A percentile compares a stretch with the other conserved stretches of the same genome.
These are phyloP conservation scores for Hirsutella thompsonii DNA, from an alignment of 2,329 filamentous ascomycete genomes.

Conservation along the genomic window DNA sequence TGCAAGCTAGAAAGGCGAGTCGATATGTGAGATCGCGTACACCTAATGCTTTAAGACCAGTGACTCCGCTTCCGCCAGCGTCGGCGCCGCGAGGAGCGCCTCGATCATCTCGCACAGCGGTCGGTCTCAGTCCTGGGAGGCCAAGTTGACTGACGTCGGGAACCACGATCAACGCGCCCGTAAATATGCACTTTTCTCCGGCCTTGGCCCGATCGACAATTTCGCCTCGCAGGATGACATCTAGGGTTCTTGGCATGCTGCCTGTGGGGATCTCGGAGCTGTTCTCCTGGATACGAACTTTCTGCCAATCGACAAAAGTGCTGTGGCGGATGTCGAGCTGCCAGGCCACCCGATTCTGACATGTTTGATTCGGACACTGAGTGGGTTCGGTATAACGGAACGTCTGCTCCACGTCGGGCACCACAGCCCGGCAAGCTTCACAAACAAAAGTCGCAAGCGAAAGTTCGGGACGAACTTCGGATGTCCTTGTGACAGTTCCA, in stretches of 20 bases:
- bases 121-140: conserved; percentile 72
- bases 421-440: conserved; percentile 70
- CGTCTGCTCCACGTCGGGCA: conserved; percentile 89
- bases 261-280: conserved; percentile 96
- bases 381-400: conserved; percentile 96
- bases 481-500: conserved; percentile 91
- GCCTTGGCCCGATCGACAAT: conserved; percentile 97
- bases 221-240: conserved; percentile 89
- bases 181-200: conserved; percentile 97
- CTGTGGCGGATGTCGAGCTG: conserved; percentile 92
- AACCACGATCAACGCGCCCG: conserved; percentile 88
- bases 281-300: conserved; percentile 95
- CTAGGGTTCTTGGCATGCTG: conserved; percentile 97
- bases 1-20: conserved; percentile 91
- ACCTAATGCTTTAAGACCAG: conserved; percentile 81
- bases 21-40: conserved; percentile 92
- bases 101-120: conserved; percentile 71
- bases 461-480: conserved; percentile 88
- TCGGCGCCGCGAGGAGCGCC: conserved; percentile 63
- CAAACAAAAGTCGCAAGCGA: conserved; percentile 88
- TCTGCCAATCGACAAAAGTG: conserved; percentile 98
- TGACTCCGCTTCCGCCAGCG: conserved; percentile 71
- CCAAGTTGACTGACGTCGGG: conserved; percentile 93
- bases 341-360: conserved; percentile 87
- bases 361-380: conserved; percentile 80